phyloP scores from a whole-genome alignment of 768 basidiomycete genomes.

The Glaciozyma antarctica region DNA sequence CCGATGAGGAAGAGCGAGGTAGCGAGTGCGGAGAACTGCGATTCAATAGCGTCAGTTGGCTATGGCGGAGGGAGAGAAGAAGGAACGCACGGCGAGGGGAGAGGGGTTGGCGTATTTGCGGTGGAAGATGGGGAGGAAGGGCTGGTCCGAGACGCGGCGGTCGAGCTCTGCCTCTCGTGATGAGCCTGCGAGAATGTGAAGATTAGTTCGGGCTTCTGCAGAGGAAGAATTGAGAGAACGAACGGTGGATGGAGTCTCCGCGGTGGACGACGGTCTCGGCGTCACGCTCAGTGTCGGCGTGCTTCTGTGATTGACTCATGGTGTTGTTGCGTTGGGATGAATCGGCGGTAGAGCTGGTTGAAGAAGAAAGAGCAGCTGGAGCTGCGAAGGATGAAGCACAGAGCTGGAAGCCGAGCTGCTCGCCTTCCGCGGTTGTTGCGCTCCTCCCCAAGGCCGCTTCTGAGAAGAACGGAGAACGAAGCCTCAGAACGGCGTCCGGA shows the following conservation, averaged over 20 bases:
- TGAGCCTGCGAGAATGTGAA: no score
- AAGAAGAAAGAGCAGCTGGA: no score
- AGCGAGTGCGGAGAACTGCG: background rate
- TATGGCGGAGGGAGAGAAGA: background rate
- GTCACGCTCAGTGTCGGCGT: background rate
- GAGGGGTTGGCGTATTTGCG: conserved; percentile 1
- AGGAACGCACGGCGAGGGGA: background rate
- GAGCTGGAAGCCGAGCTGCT: no score
- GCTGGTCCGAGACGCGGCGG: background rate
- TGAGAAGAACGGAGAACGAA: background rate
- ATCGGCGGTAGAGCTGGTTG: background rate
- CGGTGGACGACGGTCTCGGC: background rate
- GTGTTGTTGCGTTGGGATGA: background rate
- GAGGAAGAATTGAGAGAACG: no score
- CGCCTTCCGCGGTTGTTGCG: no score
- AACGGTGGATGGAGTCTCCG: background rate
- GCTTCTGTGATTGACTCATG: background rate
- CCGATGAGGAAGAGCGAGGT: background rate
- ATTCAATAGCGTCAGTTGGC: background rate
- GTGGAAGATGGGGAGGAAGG: background rate
- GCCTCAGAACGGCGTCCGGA: background rate
- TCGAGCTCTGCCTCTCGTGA: no score
- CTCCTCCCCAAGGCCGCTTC: no score
- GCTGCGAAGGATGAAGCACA: no score
- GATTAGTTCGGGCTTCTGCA: no score